Percentiles rank a stretch among this genome's conserved stretches.
Evolutionary conservation across 768 basidiomycete species (phyloP).

Genomic region (Crassisporium funariophilum): DNA sequence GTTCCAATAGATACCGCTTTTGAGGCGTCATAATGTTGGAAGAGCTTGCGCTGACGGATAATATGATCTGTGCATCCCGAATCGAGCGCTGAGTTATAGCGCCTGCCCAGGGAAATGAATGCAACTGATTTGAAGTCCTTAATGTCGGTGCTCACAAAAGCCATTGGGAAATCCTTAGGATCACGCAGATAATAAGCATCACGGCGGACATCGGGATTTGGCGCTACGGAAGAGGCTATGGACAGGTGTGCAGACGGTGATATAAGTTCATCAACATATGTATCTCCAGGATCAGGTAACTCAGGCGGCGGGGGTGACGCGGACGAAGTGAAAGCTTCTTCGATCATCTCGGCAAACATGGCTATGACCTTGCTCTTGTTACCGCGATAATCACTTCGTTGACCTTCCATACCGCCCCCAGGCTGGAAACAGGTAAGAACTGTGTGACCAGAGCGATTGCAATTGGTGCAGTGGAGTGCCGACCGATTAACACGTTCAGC

Average conservation of each 20-base stretch:
- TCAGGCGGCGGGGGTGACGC: background rate
- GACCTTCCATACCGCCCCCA: conserved; percentile 3
- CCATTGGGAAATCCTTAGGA: background rate
- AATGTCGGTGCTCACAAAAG: background rate
- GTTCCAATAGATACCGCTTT: conserved; percentile 13
- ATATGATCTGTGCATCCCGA: conserved; percentile 26
- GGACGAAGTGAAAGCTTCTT: background rate
- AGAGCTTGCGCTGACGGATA: conserved; percentile 11
- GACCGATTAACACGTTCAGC: background rate
- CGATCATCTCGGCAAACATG: background rate
- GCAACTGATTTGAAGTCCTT: background rate
- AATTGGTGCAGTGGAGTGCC: background rate
- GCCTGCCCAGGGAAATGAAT: background rate
- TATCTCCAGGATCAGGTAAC: background rate
- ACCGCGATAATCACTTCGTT: background rate
- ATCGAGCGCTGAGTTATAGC: conserved; percentile 11
- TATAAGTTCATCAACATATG: too few species aligned
- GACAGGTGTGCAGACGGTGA: too few species aligned
- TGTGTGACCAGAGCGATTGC: background rate
- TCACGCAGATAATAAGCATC: background rate
- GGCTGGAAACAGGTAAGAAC: background rate
- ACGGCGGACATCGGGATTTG: too few species aligned
- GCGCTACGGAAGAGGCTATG: too few species aligned
- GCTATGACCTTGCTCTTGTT: background rate
- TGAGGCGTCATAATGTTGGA: conserved; percentile 14